Conservation (phyloP, 352 stramenopile genomes). For the Pythium phragmitis region DNA sequence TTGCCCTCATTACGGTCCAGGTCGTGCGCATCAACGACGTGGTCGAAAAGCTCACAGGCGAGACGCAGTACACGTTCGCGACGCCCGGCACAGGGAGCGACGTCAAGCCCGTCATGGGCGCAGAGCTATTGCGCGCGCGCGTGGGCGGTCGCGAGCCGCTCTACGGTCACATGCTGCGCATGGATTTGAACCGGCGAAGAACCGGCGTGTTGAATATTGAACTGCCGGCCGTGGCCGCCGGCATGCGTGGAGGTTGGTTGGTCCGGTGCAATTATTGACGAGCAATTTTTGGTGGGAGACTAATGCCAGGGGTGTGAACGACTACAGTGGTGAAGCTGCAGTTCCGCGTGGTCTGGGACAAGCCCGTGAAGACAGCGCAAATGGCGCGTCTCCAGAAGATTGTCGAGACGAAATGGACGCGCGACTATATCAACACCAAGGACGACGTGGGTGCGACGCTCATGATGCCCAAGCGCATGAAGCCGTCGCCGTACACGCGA, state of each 20-base stretch:
- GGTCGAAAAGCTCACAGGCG: conserved; percentile 33
- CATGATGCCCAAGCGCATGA: conserved; percentile 39
- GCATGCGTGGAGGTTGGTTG: conserved; percentile 52
- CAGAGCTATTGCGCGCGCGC: conserved; percentile 41
- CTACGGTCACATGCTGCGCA: conserved; percentile 62
- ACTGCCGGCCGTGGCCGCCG: conserved; percentile 44
- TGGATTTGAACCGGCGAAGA: conserved; percentile 47
- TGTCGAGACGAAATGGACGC: conserved; percentile 37
- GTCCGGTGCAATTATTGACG: background rate
- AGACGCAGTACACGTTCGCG: conserved; percentile 43
- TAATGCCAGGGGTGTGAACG: background rate
- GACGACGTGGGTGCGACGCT: conserved; percentile 30
- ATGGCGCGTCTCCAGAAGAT: conserved; percentile 46
- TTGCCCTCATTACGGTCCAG: conserved; percentile 62
- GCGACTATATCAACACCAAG: conserved; percentile 24
- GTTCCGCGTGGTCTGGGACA: conserved; percentile 51
- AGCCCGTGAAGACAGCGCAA: conserved; percentile 34
- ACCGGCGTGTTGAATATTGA: conserved; percentile 52
- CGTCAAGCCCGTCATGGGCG: conserved; percentile 33
- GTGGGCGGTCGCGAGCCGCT: conserved; percentile 40
- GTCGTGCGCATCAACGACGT: conserved; percentile 61
- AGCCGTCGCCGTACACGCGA: conserved; percentile 28
- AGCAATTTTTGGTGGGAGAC: background rate
- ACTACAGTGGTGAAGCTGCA: conserved; percentile 54
- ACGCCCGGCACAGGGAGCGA: conserved; percentile 15